Base-by-base conservation (phyloP, 2,329 filamentous ascomycete genomes). In the Chrysoporthe deuterocubensis region DNA sequence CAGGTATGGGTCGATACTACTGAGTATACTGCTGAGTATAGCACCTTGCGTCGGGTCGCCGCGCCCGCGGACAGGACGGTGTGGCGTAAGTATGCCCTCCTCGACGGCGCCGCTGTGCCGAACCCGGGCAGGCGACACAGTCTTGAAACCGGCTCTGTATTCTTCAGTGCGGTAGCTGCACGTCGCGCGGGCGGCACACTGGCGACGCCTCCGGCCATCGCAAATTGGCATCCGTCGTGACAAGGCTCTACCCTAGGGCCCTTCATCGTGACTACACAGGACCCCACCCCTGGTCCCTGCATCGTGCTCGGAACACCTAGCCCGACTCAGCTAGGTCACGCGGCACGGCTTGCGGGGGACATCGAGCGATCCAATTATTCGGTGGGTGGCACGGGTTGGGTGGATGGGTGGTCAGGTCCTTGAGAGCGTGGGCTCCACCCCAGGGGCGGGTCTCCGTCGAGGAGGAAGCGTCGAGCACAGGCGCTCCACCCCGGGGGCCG, bases 261-360 rank as follows among this genome's bases (percentile, higher is more conserved):
- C 50, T 4, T 52, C 9, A 4, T 13, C 6, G 44, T 4, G 4
- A 21, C 14, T 52, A 14, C 26, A 26, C 26, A 26, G 26, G 26
- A 26, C 13, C 48, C 37, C 7, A 13, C 43, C 26, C 50, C 42
- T 40, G 40, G 50, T 57, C 50, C 50, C 50, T 64, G 50, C 62
- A 44, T 64, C 16, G 40, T 34, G 16, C 40, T 56, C 62, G 52
- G 63, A 59, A 59, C n/a, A 26, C 26, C 63, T 58, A 50, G 16
- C 63, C 43, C 6, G 43, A 59, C n/a, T 8, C 18, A 40, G 63
- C 52, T 65, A 65, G 63, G 48, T 40, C 34, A 57, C 52, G 42
- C 40, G 50, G 48, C 21, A 43, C 40, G 16, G 62, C 43, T 48
- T 56, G 62, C 40, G 37, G 62, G 48, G 43, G 61, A 16, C 34